Base-by-base conservation (phyloP, 345 rosid species). In the Eucalyptus tenuipes region DNA sequence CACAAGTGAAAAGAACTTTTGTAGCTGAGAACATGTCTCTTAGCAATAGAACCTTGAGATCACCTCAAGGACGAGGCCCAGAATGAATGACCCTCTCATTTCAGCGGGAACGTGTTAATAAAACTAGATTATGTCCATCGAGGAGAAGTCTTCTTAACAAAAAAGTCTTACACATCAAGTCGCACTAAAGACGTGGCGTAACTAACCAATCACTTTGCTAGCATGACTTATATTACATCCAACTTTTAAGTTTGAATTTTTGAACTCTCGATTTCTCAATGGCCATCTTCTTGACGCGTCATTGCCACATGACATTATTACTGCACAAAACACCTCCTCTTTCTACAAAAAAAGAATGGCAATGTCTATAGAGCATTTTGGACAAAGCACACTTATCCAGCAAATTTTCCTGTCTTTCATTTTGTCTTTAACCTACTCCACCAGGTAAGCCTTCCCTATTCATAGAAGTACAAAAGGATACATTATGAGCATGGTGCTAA, bases 141-240 rank as follows among this genome's bases (percentile, higher is more conserved):
- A 75, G 42, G 27, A 10, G 14, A 64, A 75, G 45, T 18, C 47
- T 37, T 75, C 27, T 20, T 75, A 75, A 20, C 7, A 37, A 37
- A 20, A 75, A 75, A 5, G 8, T 18, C 2, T 75, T 40, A 75
- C 1, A 0, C 1, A 40, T 20, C 16, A 25, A 7, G 15, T 75
- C 3, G 3, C 27, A 75, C 3, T 10, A 1, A 3, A 3, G 25
- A 40, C 29, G 0, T 40, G 84, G 13, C 15, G 0, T 40, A 40
- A 75, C 14, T 6, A 13, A 40, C 3, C 16, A 40, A 40, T 75
- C 84, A 20, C 27, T 3, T 75, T 40, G 2, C 5, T 13, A 3
- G 5, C 5, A 1, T 40, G 9, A 40, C 22, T 11, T 37, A 1
- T 44, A 75, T 75, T 4, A 37, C 8, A 75, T 37, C 5, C 3